Conservation (phyloP, 129 eudicot genomes). For the Flaveria linearis region DNA sequence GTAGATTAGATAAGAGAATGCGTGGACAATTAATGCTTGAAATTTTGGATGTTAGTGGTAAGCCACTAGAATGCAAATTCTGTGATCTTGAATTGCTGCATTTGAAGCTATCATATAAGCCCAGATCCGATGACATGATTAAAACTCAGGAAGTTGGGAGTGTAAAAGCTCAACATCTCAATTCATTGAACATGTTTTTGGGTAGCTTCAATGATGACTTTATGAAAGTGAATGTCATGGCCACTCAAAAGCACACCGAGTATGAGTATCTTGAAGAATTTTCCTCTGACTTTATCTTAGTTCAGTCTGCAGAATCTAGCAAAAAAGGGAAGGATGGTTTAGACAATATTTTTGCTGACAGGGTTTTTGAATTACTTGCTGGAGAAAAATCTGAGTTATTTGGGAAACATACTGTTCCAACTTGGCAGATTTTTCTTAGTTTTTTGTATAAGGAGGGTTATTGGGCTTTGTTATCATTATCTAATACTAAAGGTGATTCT, state of each 20-base stretch:
- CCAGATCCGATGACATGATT: slow-evolving; percentile 19
- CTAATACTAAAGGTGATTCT: slow-evolving; percentile 51
- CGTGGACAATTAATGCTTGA: slow-evolving; percentile 59
- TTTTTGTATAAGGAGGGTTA: slow-evolving; percentile 63
- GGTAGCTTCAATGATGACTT: slow-evolving; percentile 37
- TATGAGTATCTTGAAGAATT: slow-evolving; percentile 21
- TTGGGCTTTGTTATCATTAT: slow-evolving; percentile 62
- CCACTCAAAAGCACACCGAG: slow-evolving; percentile 44
- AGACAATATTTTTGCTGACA: slow-evolving; percentile 47
- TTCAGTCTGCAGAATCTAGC: slow-evolving; percentile 42
- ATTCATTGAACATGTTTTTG: slow-evolving; percentile 22
- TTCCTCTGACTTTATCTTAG: slow-evolving; percentile 41
- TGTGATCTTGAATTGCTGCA: slow-evolving; percentile 76
- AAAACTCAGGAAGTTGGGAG: slow-evolving; percentile 35
- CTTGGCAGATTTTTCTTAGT: slow-evolving; percentile 83
- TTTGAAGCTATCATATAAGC: slow-evolving; percentile 22
- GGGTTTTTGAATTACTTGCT: slow-evolving; percentile 63
- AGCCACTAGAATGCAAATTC: slow-evolving; percentile 65
- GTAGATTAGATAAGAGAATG: slow-evolving; percentile 19
- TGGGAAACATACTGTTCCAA: slow-evolving; percentile 37
- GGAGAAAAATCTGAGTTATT: slow-evolving; percentile 33
- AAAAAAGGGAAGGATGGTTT: slow-evolving; percentile 43
- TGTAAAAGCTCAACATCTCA: slow-evolving; percentile 12
- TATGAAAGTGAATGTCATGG: slow-evolving; percentile 47
- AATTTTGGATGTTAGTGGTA: slow-evolving; percentile 71